Percentiles rank a stretch among this genome's conserved stretches.
Conservation (phyloP, 306 rosid species). For the Pyrus bretschneideri region DNA sequence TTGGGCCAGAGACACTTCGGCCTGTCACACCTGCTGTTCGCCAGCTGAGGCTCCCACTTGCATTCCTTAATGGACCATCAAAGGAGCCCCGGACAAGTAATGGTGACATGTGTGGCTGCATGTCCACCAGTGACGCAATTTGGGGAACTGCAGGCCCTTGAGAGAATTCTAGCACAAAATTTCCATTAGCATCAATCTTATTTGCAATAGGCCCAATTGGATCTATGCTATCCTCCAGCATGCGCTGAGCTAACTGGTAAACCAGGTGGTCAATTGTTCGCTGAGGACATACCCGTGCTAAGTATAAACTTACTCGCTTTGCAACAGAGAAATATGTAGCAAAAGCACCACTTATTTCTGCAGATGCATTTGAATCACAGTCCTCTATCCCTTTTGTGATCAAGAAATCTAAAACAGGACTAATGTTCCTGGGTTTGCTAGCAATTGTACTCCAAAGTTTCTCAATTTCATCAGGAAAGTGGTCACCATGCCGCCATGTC, state of each 20-base stretch:
- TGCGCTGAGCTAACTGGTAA: constrained; percentile 89
- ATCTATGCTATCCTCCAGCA: constrained; percentile 90
- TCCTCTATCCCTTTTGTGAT: constrained; percentile 99
- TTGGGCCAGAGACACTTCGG: constrained; percentile 92
- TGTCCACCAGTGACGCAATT: constrained; percentile 78
- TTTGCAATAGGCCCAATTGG: constrained; percentile 48
- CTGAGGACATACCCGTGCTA: constrained; percentile 98
- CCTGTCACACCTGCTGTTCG: constrained; percentile 94
- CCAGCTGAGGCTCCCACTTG: constrained; percentile 99
- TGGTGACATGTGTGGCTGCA: constrained; percentile 98
- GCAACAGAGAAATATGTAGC: constrained; percentile 99
- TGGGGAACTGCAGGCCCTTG: constrained; percentile 94
- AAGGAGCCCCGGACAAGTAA: constrained; percentile 98
- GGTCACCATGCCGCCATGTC: constrained; percentile 97
- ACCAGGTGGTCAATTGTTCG: constrained; percentile 96
- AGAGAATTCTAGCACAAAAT: constrained; percentile 87
- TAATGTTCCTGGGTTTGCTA: constrained; percentile 92
- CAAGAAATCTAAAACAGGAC: constrained; percentile 97
- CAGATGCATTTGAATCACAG: constrained; percentile 97
- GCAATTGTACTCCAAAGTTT: constrained; percentile 99
- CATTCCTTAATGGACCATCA: constrained; percentile 96
- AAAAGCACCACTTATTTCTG: constrained; percentile 98
- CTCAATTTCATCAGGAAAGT: constrained; percentile 98
- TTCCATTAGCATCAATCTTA: constrained; percentile 71
- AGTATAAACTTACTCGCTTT: constrained; percentile 87